A percentile compares a stretch with the other conserved stretches of the same genome.
These are phyloP conservation scores for Platanus orientalis DNA, from an alignment of 164 flowering plant species.

Conservation along the genomic window DNA sequence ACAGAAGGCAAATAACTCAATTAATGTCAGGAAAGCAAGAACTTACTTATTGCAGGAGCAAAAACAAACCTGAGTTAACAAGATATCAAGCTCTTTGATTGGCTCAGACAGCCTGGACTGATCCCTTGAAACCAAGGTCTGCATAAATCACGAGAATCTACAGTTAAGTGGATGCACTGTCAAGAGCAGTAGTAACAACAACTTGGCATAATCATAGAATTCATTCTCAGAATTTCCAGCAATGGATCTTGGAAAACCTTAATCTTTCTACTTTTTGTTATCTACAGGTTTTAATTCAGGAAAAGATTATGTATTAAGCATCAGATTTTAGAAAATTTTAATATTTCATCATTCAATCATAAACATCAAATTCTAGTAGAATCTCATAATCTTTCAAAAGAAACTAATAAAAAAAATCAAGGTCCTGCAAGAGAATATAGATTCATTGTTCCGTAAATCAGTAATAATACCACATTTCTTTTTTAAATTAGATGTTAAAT, in stretches of 20 bases:
- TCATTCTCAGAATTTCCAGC: background rate
- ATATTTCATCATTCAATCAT: background rate
- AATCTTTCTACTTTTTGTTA: background rate
- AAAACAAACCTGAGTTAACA: conserved; percentile 69
- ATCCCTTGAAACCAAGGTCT: conserved; percentile 74
- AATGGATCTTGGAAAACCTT: background rate
- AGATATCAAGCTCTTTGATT: conserved; percentile 80
- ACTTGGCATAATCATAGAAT: background rate
- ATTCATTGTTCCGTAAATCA: background rate
- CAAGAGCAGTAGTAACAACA: background rate
- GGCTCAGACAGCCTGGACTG: conserved; percentile 70
- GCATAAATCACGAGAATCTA: conserved; percentile 13
- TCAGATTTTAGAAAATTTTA: background rate
- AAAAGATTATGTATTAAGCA: background rate
- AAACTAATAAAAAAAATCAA: background rate
- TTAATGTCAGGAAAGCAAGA: conserved; percentile 6
- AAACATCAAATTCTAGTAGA: background rate
- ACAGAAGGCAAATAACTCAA: background rate
- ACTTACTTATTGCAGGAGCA: background rate
- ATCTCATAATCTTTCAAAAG: background rate
- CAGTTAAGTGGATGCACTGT: background rate
- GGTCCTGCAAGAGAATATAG: background rate
- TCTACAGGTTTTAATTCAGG: background rate
- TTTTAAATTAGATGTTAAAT: too few relatives aligned
- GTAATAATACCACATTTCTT: too few relatives aligned